These are phyloP conservation scores for Glebionis coronaria DNA, from an alignment of 129 eudicot genomes.

Conservation along the genomic window DNA sequence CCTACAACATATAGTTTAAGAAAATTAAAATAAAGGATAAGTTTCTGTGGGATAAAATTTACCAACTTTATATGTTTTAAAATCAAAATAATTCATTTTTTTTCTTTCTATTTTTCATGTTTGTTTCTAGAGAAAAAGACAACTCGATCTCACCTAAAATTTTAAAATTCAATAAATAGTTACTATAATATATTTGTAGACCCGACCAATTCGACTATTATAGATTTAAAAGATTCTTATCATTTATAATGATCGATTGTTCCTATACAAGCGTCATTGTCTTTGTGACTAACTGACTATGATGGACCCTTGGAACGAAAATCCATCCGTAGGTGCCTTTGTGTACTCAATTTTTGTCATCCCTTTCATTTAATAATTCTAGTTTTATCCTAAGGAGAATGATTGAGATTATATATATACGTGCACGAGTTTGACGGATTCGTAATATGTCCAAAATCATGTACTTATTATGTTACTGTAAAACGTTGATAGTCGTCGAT, in stretches of 20 bases:
- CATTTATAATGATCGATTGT: not conserved
- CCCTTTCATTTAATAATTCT: not conserved
- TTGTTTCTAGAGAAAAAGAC: not conserved
- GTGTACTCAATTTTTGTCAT: conserved; percentile 15
- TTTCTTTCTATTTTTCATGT: too few species aligned
- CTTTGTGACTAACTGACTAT: conserved; percentile 16
- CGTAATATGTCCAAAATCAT: too few species aligned
- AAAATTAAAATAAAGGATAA: too few species aligned
- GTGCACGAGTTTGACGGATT: not conserved
- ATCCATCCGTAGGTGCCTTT: conserved; percentile 10
- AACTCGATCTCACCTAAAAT: conserved; percentile 14
- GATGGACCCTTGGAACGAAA: too few species aligned
- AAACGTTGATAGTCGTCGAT: too few species aligned
- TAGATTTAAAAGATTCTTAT: not conserved
- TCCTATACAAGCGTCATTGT: conserved; percentile 18
- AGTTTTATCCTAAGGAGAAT: too few species aligned
- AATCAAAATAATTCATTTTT: too few species aligned
- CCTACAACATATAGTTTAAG: too few species aligned
- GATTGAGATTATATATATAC: not conserved
- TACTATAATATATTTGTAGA: conserved; percentile 3
- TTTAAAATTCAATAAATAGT: not conserved
- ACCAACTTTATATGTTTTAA: too few species aligned
- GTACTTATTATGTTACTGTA: too few species aligned
- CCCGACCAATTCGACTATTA: conserved; percentile 17
- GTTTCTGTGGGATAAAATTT: too few species aligned